Evolutionary conservation across 805 yeast species (phyloP), one percentile per base, ranked within the genome.

Genomic region (Candida jianshihensis): DNA sequence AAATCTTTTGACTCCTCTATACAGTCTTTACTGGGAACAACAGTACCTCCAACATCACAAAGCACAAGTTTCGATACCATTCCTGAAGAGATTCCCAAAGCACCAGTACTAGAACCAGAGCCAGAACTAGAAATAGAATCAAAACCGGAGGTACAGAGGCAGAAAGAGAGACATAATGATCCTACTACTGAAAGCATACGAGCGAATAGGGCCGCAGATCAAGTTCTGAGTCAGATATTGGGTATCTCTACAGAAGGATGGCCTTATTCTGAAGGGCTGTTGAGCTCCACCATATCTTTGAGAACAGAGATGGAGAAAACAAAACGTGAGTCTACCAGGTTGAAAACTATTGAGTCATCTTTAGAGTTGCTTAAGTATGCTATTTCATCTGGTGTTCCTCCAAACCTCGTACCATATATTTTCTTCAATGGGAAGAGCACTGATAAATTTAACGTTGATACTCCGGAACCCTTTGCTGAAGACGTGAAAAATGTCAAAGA

Each of bases 231-330:
- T 19, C 17, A 29, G 4, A 15, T 29, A 13, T 24, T 44, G 8
- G 52, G 52, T 0, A 18, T 43, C n/a, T 14, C 36, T 0, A 16
- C 36, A 2, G 36, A 31, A 4, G 41, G 48, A 5, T 63, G 67
- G 67, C 65, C 68, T 5, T 65, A 60, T 41, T 57, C 58, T n/a
- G 49, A 54, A n/a, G 60, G 61, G 8, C 54, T 68, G 1, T 44
- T 67, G 11, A 42, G 53, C 12, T 60, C 64, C 17, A 50, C 63
- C 5, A 46, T 68, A 11, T 39, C 43, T 15, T 50, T 60, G 27
- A 64, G 60, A 39, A 49, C 58, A 4, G 72, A 66, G 35, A 65
- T 65, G 40, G 70, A 66, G 40, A 52, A 50, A 25, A 64, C 71
- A 3, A 63, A 53, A 39, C 66, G 60, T 35, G 66, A 63, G 31